phyloP scores from a whole-genome alignment of 78 protist genomes.

The Dictyostelium purpureum region DNA sequence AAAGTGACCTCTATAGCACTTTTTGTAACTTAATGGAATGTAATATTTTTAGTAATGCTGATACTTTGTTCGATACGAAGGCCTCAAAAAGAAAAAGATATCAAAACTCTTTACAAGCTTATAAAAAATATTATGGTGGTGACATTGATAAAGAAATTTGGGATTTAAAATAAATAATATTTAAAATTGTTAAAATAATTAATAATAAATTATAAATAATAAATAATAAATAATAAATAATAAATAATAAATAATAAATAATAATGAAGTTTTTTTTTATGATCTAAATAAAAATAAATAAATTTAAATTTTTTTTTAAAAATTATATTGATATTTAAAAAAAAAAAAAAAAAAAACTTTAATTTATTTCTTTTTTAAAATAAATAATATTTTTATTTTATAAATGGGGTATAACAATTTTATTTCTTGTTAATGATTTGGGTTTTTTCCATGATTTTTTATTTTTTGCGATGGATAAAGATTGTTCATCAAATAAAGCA shows the following conservation, averaged over 20 bases:
- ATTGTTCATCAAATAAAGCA: constrained; percentile 10
- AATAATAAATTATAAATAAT: too few species aligned
- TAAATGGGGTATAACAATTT: constrained; percentile 24
- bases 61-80: neutral
- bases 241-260: too few species aligned
- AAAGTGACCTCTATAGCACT: too few species aligned
- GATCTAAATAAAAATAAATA: too few species aligned
- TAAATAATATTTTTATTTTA: neutral
- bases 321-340: too few species aligned
- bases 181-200: too few species aligned
- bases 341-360: neutral
- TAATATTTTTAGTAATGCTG: neutral
- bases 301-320: too few species aligned
- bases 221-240: too few species aligned
- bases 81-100: neutral
- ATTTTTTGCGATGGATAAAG: neutral
- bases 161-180: too few species aligned
- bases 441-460: constrained; percentile 58
- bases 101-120: neutral
- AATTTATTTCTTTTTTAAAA: neutral
- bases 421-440: constrained; percentile 25
- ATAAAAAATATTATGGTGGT: neutral
- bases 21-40: neutral
- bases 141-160: neutral
- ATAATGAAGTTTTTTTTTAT: too few species aligned